These are phyloP conservation scores for Fusarium caatingaense DNA, from an alignment of 2,329 filamentous ascomycete species.

Conservation along the genomic window DNA sequence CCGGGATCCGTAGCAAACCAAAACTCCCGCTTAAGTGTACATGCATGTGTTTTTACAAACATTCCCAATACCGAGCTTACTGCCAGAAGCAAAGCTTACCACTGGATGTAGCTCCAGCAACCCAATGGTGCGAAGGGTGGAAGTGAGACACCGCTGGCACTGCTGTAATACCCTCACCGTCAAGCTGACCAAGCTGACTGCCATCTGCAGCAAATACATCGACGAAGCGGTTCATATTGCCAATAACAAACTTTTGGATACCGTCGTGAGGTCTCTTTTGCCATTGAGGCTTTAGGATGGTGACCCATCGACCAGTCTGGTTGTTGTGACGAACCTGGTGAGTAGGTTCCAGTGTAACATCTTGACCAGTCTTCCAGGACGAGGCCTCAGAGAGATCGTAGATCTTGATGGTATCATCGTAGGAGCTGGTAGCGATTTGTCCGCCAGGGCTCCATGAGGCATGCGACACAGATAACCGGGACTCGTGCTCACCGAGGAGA, in stretches of 20 bases:
- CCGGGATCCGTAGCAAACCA: constrained; percentile 19
- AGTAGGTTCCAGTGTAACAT: constrained; percentile 75
- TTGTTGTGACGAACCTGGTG: constrained; percentile 86
- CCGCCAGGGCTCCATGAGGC: constrained; percentile 89
- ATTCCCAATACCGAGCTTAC: constrained; percentile 55
- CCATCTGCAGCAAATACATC: constrained; percentile 88
- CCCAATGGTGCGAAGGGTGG: constrained; percentile 89
- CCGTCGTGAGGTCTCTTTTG: constrained; percentile 81
- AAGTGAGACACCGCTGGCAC: constrained; percentile 94
- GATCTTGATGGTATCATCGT: constrained; percentile 95
- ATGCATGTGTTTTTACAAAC: constrained; percentile 1
- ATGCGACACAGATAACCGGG: constrained; percentile 87
- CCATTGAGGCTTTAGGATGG: constrained; percentile 86
- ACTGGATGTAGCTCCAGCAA: constrained; percentile 89
- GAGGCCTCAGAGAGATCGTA: constrained; percentile 77
- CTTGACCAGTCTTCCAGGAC: constrained; percentile 68
- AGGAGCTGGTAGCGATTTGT: constrained; percentile 89
- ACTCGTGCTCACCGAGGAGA: constrained; percentile 84
- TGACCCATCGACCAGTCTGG: constrained; percentile 95
- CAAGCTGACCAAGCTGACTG: constrained; percentile 87
- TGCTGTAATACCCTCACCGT: constrained; percentile 90
- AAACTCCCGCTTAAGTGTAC: constrained; percentile 37
- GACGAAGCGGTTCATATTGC: constrained; percentile 98
- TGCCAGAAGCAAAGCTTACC: constrained; percentile 95
- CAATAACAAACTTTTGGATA: constrained; percentile 89